Evolutionary conservation across 371 early-diverging fungal species (phyloP).

Genomic region (Dichotomocladium elegans): DNA sequence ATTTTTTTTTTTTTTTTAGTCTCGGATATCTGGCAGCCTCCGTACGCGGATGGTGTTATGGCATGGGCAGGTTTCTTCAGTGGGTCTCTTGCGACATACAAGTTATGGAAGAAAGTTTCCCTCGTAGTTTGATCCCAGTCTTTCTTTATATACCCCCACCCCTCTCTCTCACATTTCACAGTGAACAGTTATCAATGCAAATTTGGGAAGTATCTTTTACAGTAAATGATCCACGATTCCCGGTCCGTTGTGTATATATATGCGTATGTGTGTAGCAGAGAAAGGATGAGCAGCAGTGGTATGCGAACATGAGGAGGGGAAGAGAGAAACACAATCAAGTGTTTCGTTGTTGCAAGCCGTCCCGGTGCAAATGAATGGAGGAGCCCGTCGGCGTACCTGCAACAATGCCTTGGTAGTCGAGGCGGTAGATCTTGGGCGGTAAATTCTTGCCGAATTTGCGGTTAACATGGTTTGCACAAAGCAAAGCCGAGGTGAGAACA

Average conservation of each 20-base stretch:
- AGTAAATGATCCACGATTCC: too few species aligned
- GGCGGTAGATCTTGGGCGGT: slow-evolving; percentile 47
- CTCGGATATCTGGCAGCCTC: slow-evolving; percentile 63
- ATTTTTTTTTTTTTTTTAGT: slow-evolving; percentile 39
- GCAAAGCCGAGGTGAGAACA: slow-evolving; percentile 43
- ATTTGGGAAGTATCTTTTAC: too few species aligned
- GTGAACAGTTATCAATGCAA: too few species aligned
- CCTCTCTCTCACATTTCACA: too few species aligned
- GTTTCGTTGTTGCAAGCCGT: slow-evolving; percentile 36
- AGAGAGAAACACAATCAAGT: neutral
- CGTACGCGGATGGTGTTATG: slow-evolving; percentile 63
- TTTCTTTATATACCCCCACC: too few species aligned
- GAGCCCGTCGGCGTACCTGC: slow-evolving; percentile 45
- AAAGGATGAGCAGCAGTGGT: neutral
- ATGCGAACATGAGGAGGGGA: neutral
- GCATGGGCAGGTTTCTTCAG: slow-evolving; percentile 67
- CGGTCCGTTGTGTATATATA: too few species aligned
- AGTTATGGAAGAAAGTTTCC: slow-evolving; percentile 51
- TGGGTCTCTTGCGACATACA: slow-evolving; percentile 65
- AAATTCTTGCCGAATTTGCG: slow-evolving; percentile 45
- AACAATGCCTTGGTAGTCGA: slow-evolving; percentile 46
- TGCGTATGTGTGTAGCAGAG: neutral
- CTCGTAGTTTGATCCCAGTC: neutral
- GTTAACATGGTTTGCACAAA: slow-evolving; percentile 60
- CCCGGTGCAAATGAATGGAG: slow-evolving; percentile 29